Evolutionary conservation across 257 asterid species (phyloP).

Genomic region (Solanum stenotomum): DNA sequence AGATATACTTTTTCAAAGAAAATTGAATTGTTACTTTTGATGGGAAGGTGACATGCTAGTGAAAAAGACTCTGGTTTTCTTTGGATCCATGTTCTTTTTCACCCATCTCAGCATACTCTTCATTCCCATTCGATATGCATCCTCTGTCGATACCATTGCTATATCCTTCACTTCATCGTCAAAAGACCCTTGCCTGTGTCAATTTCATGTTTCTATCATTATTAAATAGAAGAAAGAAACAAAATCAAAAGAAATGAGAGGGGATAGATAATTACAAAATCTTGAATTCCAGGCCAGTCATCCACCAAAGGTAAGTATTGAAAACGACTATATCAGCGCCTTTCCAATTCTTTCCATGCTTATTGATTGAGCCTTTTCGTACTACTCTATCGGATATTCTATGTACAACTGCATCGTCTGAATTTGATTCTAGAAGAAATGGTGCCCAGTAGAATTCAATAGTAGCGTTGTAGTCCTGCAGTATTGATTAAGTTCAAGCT

Average conservation of each 20-base stretch:
- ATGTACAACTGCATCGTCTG: slow-evolving; percentile 62
- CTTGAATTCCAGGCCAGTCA: slow-evolving; percentile 35
- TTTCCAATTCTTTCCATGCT: slow-evolving; percentile 69
- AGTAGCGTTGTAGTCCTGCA: slow-evolving; percentile 66
- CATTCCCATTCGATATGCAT: slow-evolving; percentile 60
- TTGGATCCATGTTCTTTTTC: slow-evolving; percentile 45
- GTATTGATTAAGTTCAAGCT: background rate
- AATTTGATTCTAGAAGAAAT: slow-evolving; percentile 68
- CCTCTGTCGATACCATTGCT: slow-evolving; percentile 27
- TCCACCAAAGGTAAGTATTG: slow-evolving; percentile 91
- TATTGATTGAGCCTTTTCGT: slow-evolving; percentile 47
- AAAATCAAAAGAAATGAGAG: background rate
- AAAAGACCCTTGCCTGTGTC: slow-evolving; percentile 49
- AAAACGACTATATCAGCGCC: slow-evolving; percentile 65
- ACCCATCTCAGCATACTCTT: slow-evolving; percentile 59
- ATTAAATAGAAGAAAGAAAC: background rate
- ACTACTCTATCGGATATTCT: slow-evolving; percentile 43
- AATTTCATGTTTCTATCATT: background rate
- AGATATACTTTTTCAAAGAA: background rate
- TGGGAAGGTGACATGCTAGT: slow-evolving; percentile 74
- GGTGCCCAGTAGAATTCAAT: slow-evolving; percentile 91
- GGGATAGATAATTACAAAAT: slow-evolving; percentile 25
- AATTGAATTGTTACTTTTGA: slow-evolving; percentile 23
- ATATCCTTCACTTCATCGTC: slow-evolving; percentile 40
- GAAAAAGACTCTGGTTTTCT: slow-evolving; percentile 47